Conservation (phyloP, 441 rosid genomes). For the Cnidoscolus chayamansa region DNA sequence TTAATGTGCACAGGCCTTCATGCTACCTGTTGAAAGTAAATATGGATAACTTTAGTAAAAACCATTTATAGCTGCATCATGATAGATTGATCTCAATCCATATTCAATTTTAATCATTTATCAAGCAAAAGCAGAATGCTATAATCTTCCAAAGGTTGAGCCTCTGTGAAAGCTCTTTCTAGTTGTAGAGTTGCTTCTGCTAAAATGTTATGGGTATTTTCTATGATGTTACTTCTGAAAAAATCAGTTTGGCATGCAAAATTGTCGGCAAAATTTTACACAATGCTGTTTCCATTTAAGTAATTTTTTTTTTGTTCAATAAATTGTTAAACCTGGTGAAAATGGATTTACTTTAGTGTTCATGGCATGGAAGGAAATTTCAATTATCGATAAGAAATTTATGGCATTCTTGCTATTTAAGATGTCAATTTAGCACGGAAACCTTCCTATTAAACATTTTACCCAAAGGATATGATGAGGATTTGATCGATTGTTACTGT, state of each 20-base stretch:
- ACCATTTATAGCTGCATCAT: background rate
- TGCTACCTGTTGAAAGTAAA: slow-evolving; percentile 3
- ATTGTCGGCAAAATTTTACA: background rate
- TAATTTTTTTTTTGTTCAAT: background rate
- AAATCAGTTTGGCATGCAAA: background rate
- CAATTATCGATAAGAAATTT: background rate
- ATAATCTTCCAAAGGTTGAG: background rate
- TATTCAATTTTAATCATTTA: background rate
- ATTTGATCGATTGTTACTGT: no score
- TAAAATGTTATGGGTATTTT: background rate
- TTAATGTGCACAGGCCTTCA: background rate
- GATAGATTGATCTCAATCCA: no score
- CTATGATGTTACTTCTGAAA: background rate
- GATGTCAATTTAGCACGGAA: background rate
- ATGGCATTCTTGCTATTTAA: background rate
- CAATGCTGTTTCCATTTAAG: background rate
- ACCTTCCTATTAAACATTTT: background rate
- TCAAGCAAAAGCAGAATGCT: background rate
- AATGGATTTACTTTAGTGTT: background rate
- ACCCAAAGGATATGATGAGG: background rate
- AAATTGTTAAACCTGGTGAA: background rate
- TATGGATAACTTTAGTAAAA: background rate
- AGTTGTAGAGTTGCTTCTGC: background rate
- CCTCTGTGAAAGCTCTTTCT: background rate
- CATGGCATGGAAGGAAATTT: background rate